Evolutionary conservation across 805 yeast genomes (phyloP), one percentile per base, ranked within the genome.

Genomic region (Candida piceae): DNA sequence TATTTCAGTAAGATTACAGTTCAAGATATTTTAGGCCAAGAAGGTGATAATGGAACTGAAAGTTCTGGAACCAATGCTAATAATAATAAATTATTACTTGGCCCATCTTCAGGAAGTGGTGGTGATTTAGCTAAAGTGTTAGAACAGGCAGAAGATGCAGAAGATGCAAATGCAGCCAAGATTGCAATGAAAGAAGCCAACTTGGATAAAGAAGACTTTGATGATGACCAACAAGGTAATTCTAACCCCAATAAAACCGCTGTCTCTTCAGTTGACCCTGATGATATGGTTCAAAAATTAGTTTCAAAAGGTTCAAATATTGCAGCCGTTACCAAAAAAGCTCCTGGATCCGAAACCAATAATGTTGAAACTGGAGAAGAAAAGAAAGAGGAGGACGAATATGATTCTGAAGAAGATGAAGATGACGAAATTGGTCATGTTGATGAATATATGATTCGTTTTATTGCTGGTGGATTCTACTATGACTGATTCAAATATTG

Each of bases 141-240:
- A 45, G 95, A 95, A 1, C 87, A 84, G 56, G 97, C 96, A 0
- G 98, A 93, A 63, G 98, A 93, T 57, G 96, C 79, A 31, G 96
- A 84, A 29, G 94, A 84, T 62, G 76, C 86, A 10, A 77, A 75
- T 8, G 98, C 98, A 3, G 97, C 97, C 0, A 83, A 74, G 46
- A 78, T 76, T 29, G 98, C 97, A 0, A 70, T 88, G 82, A 75
- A 76, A 48, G 97, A 90, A 54, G 85, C 76, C 8, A 82, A 81
- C 18, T 66, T 87, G 24, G 97, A 90, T 57, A 78, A 76, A 37
- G 93, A 83, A 32, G 98, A 93, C 57, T 90, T 90, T 56, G 73
- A 71, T 35, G 90, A 82, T 10, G 58, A 50, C 16, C 50, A 41
- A 15, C 20, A 28, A 16, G 26, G 13, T 7, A 12, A 22, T 26